Evolutionary conservation across 2,329 filamentous ascomycete genomes (phyloP), one percentile per base, ranked within the genome.

Genomic region (Periconia sp.): DNA sequence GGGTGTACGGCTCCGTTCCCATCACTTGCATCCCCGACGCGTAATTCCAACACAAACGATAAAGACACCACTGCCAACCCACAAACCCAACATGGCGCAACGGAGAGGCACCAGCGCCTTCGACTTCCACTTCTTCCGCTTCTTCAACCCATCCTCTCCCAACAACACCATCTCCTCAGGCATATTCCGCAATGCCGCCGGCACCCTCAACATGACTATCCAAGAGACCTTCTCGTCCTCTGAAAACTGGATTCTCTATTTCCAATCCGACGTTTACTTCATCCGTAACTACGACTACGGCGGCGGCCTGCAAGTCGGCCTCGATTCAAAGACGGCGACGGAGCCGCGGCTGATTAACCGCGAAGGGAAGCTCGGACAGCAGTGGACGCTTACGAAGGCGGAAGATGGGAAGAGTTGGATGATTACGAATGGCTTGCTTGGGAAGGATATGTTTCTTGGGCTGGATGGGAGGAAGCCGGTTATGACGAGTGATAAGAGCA

Each of bases 231-330:
- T 47, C 23, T 59, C 56, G 0, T 58, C 53, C 0, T 58, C 53
- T 3, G 59, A 64, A 45, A 65, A 65, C 42, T 65, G 62, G 61
- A 59, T 64, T 30, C 30, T 65, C 13, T 64, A 56, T 43, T 55
- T 46, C 31, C 61, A 64, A 49, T 37, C 51, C 18, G 62, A 59
- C 2, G 55, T 59, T 3, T 65, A 57, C 45, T 65, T 64, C 49
- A 61, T 65, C 33, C 61, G 61, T 13, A 63, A 63, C 44, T 64
- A 57, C 31, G 59, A 65, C 49, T 61, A 52, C 50, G 43, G 19
- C 14, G 53, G 50, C 9, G 41, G 41, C 3, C 58, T 35, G 11
- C 62, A 65, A 45, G 43, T 65, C 10, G 61, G 59, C 2, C 45
- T 59, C 7, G 49, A 43, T 17, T 33, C 17, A 5, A 30, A 47